Percentiles rank a stretch among this genome's conserved stretches.
Evolutionary conservation across 148 eudicot genomes (phyloP).

Genomic region (Salicornia ramosissima): DNA sequence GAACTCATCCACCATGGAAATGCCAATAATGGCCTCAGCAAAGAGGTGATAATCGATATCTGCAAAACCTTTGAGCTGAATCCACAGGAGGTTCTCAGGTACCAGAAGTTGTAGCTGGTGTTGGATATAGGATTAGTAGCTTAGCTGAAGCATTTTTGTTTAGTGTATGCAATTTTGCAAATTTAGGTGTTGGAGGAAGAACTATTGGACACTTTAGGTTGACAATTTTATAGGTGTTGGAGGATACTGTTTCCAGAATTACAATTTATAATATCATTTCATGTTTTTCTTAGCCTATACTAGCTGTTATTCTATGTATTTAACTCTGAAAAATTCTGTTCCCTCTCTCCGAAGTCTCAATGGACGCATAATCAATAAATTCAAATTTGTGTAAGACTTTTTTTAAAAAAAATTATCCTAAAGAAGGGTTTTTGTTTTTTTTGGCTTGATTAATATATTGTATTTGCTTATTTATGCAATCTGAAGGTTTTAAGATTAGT

Average conservation of each 20-base stretch:
- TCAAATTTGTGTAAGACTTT: not conserved
- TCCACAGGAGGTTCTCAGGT: slow-evolving; percentile 59
- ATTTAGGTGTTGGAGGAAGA: slow-evolving; percentile 7
- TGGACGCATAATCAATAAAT: not conserved
- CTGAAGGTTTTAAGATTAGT: no score
- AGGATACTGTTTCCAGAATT: not conserved
- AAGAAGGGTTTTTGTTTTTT: not conserved
- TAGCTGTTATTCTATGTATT: not conserved
- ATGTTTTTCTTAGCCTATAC: not conserved
- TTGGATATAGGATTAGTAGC: slow-evolving; percentile 7
- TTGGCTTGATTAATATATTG: not conserved
- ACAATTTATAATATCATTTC: not conserved
- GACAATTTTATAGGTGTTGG: slow-evolving; percentile 6
- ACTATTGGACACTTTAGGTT: not conserved
- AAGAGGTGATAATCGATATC: slow-evolving; percentile 42
- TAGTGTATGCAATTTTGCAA: not conserved
- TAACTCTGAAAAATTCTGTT: not conserved
- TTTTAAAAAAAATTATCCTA: no score
- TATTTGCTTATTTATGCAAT: no score
- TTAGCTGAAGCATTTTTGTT: not conserved
- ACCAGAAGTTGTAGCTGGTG: slow-evolving; percentile 29
- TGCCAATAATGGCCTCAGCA: slow-evolving; percentile 46
- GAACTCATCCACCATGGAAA: slow-evolving; percentile 40
- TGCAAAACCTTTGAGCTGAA: slow-evolving; percentile 66
- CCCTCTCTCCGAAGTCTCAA: not conserved